phyloP scores from a whole-genome alignment of 192 early-diverging fungal genomes.

The Linnemannia schmuckeri region DNA sequence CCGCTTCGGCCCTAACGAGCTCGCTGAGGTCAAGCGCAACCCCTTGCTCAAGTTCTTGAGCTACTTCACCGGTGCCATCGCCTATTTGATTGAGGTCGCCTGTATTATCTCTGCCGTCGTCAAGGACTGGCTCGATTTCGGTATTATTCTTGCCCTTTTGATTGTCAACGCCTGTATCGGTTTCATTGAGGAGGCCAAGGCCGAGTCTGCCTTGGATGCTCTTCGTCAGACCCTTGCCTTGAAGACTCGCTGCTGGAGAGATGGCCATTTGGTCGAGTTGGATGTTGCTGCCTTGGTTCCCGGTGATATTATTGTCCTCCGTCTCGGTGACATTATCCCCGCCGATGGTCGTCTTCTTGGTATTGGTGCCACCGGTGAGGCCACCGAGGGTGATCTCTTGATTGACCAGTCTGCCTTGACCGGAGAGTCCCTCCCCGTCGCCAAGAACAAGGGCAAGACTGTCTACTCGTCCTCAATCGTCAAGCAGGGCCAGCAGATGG shows the following conservation, averaged over 20 bases:
- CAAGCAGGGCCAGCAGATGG: constrained; percentile 94
- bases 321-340: constrained; percentile 94
- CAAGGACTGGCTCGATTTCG: constrained; percentile 77
- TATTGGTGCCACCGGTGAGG: constrained; percentile 80
- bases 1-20: constrained; percentile 85
- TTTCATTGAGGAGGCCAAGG: constrained; percentile 92
- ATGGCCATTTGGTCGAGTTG: constrained; percentile 79
- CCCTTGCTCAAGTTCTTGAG: constrained; percentile 86
- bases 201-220: constrained; percentile 93
- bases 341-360: constrained; percentile 89
- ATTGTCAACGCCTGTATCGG: constrained; percentile 93
- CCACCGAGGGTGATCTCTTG: constrained; percentile 79
- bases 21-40: constrained; percentile 86
- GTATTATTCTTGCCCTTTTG: constrained; percentile 83
- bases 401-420: constrained; percentile 95
- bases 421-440: constrained; percentile 93
- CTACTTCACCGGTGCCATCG: constrained; percentile 89
- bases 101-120: constrained; percentile 83
- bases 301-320: constrained; percentile 91
- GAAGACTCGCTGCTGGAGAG: constrained; percentile 84
- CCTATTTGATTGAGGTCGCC: constrained; percentile 90
- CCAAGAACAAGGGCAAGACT: constrained; percentile 81
- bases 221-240: constrained; percentile 93
- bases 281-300: constrained; percentile 85
- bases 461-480: constrained; percentile 93